Evolutionary conservation across 2,329 filamentous ascomycete genomes (phyloP).

Genomic region (Cucurbitaria berberidis): DNA sequence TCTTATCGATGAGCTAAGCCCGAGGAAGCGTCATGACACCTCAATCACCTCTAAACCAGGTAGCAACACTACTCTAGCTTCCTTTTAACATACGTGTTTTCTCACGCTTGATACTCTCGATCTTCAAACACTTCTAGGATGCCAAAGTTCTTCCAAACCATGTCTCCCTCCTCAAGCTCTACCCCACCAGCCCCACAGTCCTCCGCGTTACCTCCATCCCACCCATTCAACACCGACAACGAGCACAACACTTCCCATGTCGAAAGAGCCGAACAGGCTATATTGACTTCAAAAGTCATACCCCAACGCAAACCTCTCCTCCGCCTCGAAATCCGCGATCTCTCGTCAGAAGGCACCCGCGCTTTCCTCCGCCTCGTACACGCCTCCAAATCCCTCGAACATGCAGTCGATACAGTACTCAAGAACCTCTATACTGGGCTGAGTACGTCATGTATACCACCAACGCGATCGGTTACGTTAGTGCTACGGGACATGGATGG

Average conservation of each 20-base stretch:
- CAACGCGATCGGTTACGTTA: constrained; percentile 85
- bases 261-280: background rate
- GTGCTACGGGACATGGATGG: constrained; percentile 80
- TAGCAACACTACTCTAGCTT: background rate
- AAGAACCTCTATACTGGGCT: constrained; percentile 68
- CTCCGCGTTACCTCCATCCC: constrained; percentile 35
- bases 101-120: background rate
- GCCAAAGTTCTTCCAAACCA: constrained; percentile 48
- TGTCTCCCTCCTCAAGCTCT: constrained; percentile 31
- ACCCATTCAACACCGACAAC: constrained; percentile 10
- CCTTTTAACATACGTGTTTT: background rate
- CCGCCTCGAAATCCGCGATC: constrained; percentile 57
- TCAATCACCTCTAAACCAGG: background rate
- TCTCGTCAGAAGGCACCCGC: constrained; percentile 63
- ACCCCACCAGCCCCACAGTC: constrained; percentile 34
- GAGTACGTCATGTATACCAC: constrained; percentile 51
- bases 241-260: constrained; percentile 2
- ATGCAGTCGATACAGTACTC: constrained; percentile 72
- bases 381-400: constrained; percentile 65
- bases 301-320: constrained; percentile 52
- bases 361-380: constrained; percentile 73
- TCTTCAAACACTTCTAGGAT: constrained; percentile 29
- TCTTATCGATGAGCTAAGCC: constrained; percentile 2
- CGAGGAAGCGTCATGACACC: background rate
- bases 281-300: constrained; percentile 20